Evolutionary conservation across 768 basidiomycete genomes (phyloP).

Genomic region (Phanerodontia chrysosporium): DNA sequence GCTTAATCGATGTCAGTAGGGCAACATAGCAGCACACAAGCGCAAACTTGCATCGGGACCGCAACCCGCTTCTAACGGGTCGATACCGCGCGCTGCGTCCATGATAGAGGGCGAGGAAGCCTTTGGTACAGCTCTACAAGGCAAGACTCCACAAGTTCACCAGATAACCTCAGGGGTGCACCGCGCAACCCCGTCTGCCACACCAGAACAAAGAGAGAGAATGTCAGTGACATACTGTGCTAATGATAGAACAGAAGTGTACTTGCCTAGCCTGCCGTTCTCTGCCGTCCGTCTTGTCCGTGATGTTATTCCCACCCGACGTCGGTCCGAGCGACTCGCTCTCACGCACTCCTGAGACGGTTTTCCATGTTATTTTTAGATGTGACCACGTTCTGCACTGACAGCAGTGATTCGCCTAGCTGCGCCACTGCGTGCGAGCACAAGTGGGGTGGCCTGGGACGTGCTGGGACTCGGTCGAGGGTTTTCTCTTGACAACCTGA

Average conservation of each 20-base stretch:
- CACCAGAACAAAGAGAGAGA: neutral
- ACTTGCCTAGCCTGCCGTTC: neutral
- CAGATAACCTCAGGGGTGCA: neutral
- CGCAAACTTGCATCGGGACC: neutral
- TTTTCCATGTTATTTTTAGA: neutral
- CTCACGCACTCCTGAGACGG: neutral
- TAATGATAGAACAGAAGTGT: neutral
- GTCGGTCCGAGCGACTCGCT: neutral
- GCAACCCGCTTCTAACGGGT: neutral
- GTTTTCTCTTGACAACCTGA: neutral
- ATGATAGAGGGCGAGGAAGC: neutral
- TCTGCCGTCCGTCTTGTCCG: neutral
- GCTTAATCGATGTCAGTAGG: neutral
- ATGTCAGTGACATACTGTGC: neutral
- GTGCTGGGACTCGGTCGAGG: neutral
- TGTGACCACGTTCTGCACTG: neutral
- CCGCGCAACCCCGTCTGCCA: neutral
- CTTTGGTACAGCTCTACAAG: neutral
- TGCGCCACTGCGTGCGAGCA: neutral
- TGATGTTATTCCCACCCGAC: neutral
- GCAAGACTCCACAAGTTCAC: neutral
- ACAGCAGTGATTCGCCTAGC: neutral
- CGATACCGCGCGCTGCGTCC: neutral
- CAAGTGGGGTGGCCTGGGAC: neutral
- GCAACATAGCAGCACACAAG: neutral